phyloP scores from a whole-genome alignment of 1,284 basidiomycete species.

The Hemileccinum hortonii region DNA sequence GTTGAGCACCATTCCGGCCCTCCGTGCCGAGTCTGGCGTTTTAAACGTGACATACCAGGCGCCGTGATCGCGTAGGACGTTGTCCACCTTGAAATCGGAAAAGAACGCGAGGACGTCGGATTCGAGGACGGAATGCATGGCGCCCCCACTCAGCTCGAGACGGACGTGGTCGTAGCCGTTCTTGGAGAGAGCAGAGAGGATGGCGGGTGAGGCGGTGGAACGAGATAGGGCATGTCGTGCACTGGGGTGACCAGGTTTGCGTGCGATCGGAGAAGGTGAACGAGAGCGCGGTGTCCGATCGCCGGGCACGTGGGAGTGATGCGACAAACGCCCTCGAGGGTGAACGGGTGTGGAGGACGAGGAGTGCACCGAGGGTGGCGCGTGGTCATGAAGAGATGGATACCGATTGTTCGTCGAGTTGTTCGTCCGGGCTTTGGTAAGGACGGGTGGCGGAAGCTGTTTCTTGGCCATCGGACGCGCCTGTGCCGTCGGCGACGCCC shows the following conservation, averaged over 20 bases:
- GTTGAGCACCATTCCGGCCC: constrained; percentile 58
- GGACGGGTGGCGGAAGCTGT: constrained; percentile 15
- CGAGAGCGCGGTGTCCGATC: constrained; percentile 36
- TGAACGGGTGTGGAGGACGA: constrained; percentile 33
- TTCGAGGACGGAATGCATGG: constrained; percentile 55
- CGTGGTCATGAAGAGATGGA: constrained; percentile 20
- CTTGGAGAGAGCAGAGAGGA: constrained; percentile 54
- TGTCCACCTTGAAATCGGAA: constrained; percentile 61
- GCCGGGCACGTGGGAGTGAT: constrained; percentile 15
- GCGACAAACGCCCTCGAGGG: constrained; percentile 25
- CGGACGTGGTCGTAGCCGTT: constrained; percentile 67
- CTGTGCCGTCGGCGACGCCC: constrained; percentile 30
- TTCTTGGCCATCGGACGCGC: constrained; percentile 34
- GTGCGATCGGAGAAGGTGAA: constrained; percentile 48
- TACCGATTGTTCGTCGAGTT: constrained; percentile 26
- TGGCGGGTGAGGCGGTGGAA: constrained; percentile 47
- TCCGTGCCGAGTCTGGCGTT: constrained; percentile 55
- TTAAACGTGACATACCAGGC: constrained; percentile 73
- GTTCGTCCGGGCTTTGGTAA: constrained; percentile 29
- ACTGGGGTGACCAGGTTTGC: constrained; percentile 37
- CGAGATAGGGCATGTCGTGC: constrained; percentile 34
- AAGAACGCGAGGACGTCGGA: constrained; percentile 63
- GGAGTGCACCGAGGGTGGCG: constrained; percentile 19
- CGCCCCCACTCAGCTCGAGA: constrained; percentile 50
- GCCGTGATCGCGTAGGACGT: constrained; percentile 65